These are phyloP conservation scores for Emmonsia crescens DNA, from an alignment of 2,329 filamentous ascomycete genomes.

Conservation along the genomic window DNA sequence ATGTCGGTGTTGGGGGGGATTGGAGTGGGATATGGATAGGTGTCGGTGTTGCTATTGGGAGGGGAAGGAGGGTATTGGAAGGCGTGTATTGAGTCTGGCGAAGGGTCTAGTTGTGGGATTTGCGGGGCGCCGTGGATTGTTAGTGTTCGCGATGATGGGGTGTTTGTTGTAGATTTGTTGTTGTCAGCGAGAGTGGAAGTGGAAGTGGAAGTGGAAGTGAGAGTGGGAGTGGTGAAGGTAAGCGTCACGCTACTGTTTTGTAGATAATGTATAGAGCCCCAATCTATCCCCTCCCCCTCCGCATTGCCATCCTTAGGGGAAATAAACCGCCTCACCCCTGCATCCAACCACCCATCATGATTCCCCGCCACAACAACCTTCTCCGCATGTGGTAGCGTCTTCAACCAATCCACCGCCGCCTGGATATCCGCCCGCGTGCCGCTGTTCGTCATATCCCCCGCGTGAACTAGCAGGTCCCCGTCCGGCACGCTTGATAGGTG, in stretches of 20 bases:
- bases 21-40: slow-evolving; percentile 60
- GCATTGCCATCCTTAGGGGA: slow-evolving; percentile 7
- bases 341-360: slow-evolving; percentile 81
- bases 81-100: slow-evolving; percentile 60
- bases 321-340: slow-evolving; percentile 41
- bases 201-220: slow-evolving; percentile 16
- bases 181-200: no score
- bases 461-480: slow-evolving; percentile 81
- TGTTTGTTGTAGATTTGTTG: slow-evolving; percentile 47
- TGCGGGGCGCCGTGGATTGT: slow-evolving; percentile 73
- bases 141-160: slow-evolving; percentile 43
- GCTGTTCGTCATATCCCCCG: slow-evolving; percentile 68
- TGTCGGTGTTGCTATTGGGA: slow-evolving; percentile 45
- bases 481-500: slow-evolving; percentile 40
- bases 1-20: slow-evolving; percentile 65
- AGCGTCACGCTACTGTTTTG: slow-evolving; percentile 57
- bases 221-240: slow-evolving; percentile 38
- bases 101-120: slow-evolving; percentile 50
- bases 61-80: slow-evolving; percentile 57
- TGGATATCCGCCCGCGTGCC: slow-evolving; percentile 68
- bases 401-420: slow-evolving; percentile 73
- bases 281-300: slow-evolving; percentile 31
- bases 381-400: slow-evolving; percentile 59
- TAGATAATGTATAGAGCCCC: slow-evolving; percentile 63
- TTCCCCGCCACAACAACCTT: slow-evolving; percentile 82